A percentile compares a stretch with the other conserved stretches of the same genome.
phyloP scores from a whole-genome alignment of 768 basidiomycete genomes.

The Lyophyllum atratum region DNA sequence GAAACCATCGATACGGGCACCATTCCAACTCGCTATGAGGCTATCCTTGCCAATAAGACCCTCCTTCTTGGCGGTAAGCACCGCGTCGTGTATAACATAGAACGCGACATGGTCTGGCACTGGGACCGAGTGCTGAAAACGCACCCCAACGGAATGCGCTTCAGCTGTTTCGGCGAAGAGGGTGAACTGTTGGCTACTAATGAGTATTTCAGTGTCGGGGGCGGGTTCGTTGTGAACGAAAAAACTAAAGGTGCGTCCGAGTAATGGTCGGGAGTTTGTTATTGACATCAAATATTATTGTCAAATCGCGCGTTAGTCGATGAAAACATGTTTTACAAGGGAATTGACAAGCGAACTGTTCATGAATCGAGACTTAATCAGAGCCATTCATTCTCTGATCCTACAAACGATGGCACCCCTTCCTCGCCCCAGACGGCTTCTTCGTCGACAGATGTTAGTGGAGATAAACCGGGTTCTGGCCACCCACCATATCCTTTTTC shows the following conservation, averaged over 20 bases:
- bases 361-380: slow-evolving; percentile 81
- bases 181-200: slow-evolving; percentile 92
- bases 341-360: slow-evolving; percentile 80
- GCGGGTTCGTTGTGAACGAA: slow-evolving; percentile 94
- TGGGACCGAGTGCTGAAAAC: slow-evolving; percentile 89
- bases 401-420: slow-evolving; percentile 16
- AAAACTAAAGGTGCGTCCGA: slow-evolving; percentile 73
- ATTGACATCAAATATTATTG: not conserved
- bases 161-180: slow-evolving; percentile 78
- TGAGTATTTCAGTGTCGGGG: slow-evolving; percentile 93
- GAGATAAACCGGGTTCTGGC: slow-evolving; percentile 24
- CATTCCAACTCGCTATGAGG: slow-evolving; percentile 72
- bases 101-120: slow-evolving; percentile 91
- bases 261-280: not conserved
- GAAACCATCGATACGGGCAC: slow-evolving; percentile 92
- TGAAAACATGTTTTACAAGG: slow-evolving; percentile 94
- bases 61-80: slow-evolving; percentile 75
- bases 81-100: slow-evolving; percentile 83
- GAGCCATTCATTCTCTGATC: slow-evolving; percentile 45
- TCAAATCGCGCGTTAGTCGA: slow-evolving; percentile 52
- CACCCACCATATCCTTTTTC: slow-evolving; percentile 85
- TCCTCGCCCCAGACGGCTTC: not conserved
- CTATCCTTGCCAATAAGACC: slow-evolving; percentile 64
- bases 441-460: not conserved
- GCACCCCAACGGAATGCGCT: slow-evolving; percentile 93